Conservation (phyloP, 1,284 basidiomycete genomes). For the Agaricales sp. region DNA sequence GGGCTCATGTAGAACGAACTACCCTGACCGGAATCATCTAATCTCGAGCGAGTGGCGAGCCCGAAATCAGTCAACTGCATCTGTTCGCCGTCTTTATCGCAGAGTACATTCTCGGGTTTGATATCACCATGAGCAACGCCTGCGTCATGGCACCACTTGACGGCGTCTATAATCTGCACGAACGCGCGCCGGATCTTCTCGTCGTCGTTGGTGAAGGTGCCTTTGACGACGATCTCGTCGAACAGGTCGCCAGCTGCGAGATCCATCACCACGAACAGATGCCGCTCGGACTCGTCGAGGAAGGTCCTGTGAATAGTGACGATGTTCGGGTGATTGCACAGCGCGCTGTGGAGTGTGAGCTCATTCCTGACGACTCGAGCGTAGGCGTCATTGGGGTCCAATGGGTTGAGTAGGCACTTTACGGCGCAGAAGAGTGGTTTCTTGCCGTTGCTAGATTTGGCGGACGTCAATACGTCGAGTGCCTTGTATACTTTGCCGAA, state of each 20-base stretch:
- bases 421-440: conserved; percentile 40
- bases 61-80: conserved; percentile 70
- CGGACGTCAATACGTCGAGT: not conserved
- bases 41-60: conserved; percentile 55
- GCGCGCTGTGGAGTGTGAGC: conserved; percentile 52
- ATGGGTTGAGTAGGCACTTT: conserved; percentile 36
- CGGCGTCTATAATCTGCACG: conserved; percentile 61
- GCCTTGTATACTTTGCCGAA: conserved; percentile 70
- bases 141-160: conserved; percentile 47
- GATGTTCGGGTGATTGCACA: conserved; percentile 46
- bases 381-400: conserved; percentile 13
- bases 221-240: conserved; percentile 35
- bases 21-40: conserved; percentile 59
- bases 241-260: conserved; percentile 60
- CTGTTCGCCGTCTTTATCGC: conserved; percentile 39
- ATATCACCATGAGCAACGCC: conserved; percentile 72
- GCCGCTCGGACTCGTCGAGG: conserved; percentile 11
- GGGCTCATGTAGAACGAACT: conserved; percentile 67
- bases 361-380: conserved; percentile 29
- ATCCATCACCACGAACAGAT: conserved; percentile 44
- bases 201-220: conserved; percentile 36
- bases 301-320: conserved; percentile 35
- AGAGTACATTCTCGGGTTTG: conserved; percentile 74
- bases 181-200: conserved; percentile 49
- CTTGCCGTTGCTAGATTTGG: not conserved